Evolutionary conservation across 331 rosid genomes (phyloP).

Genomic region (Quercus lobata): DNA sequence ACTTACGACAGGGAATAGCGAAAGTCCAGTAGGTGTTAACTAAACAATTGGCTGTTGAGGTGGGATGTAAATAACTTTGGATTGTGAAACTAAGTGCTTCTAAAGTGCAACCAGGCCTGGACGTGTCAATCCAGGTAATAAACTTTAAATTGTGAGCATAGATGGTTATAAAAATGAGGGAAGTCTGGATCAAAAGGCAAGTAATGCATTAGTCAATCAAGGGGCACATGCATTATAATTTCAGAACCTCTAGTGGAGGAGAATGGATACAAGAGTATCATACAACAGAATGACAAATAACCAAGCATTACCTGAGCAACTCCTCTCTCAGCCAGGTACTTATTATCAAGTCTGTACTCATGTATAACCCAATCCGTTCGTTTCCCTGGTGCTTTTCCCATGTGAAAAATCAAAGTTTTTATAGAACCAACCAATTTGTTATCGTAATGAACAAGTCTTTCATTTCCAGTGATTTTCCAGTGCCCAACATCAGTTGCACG

Average conservation of each 20-base stretch:
- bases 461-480: slow-evolving; percentile 87
- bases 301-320: slow-evolving; percentile 44
- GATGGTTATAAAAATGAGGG: not conserved
- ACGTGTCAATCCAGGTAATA: too few relatives aligned
- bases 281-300: not conserved
- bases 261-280: not conserved
- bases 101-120: too few relatives aligned
- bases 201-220: not conserved
- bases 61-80: not conserved
- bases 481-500: slow-evolving; percentile 56
- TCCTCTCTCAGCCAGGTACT: slow-evolving; percentile 23
- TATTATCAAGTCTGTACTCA: slow-evolving; percentile 64
- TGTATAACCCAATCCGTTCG: slow-evolving; percentile 83
- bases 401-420: slow-evolving; percentile 61
- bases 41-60: not conserved
- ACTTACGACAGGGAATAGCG: not conserved
- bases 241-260: not conserved
- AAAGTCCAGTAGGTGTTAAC: not conserved
- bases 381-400: slow-evolving; percentile 52
- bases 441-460: slow-evolving; percentile 31
- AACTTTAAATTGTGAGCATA: too few relatives aligned
- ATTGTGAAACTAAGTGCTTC: too few relatives aligned
- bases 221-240: not conserved
- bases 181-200: not conserved
- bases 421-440: slow-evolving; percentile 46